Base-by-base conservation (phyloP, 345 rosid genomes). In the Hibiscus syriacus region DNA sequence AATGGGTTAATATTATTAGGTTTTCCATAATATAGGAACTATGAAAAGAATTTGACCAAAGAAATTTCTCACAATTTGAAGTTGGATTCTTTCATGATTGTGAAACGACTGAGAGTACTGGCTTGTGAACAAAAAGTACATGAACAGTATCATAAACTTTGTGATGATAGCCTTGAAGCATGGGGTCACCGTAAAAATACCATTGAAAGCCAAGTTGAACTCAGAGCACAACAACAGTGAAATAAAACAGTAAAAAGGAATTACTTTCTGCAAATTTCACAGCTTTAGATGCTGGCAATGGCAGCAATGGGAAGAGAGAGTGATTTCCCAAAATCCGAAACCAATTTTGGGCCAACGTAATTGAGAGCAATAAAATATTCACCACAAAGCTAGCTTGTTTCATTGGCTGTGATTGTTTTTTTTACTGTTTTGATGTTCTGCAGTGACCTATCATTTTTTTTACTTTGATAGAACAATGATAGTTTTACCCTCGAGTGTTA, bases 211-310 rank as follows among this genome's bases (percentile, higher is more conserved):
- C 34, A 67, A 68, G 55, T 55, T 25, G 56, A 52, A 38, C 20
- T 30, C 30, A 49, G 52, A 36, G 65, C 59, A 29, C 6, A 50
- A 64, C 26, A 55, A 62, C 7, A 22, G 64, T 23, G 45, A 62
- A 65, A 26, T 9, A 22, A 71, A 76, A 56, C 79, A 68, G 70
- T 38, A 29, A 38, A 68, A 71, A 55, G 17, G 70, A 76, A 71
- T 67, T 22, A 0, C 6, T 54, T 54, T 48, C 50, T 65, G 55
- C 17, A 14, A 57, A 62, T 53, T 27, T 30, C 58, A 14, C 69
- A 43, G 19, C 36, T 54, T 23, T 54, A 54, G 57, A 54, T 25
- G 57, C 30, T 54, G 57, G 32, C 30, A 54, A 25, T 54, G 16
- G 23, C 55, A 43, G 17, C 43, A 58, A 72, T 29, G 1, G 23